Conservation (phyloP, 176 grass and related monocot genomes). For the Pontederia paniculata region DNA sequence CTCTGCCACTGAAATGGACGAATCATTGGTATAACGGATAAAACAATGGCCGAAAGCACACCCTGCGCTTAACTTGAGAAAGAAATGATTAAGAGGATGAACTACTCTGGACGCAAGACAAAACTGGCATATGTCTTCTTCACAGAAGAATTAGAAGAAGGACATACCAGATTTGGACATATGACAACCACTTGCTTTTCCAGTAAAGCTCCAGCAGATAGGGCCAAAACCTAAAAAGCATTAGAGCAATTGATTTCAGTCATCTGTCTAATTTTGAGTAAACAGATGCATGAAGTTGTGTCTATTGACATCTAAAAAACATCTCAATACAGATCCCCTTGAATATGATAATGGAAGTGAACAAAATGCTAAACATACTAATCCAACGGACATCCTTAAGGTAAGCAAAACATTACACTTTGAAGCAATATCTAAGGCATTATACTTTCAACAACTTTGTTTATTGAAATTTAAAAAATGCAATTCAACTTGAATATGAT, state of each 20-base stretch:
- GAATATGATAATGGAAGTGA: too few species aligned
- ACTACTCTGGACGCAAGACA: constrained; percentile 2
- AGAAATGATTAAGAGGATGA: background rate
- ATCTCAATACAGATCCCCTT: too few species aligned
- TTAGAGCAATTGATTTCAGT: constrained; percentile 7
- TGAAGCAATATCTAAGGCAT: too few species aligned
- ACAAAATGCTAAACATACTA: too few species aligned
- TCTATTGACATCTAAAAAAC: constrained; percentile 2
- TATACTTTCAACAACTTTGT: background rate
- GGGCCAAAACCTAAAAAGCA: constrained; percentile 66
- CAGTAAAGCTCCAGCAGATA: constrained; percentile 71
- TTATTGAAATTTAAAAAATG: background rate
- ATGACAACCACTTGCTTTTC: constrained; percentile 91
- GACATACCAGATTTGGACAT: constrained; percentile 88
- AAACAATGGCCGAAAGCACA: constrained; percentile 75
- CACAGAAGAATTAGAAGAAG: constrained; percentile 9
- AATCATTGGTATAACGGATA: constrained; percentile 89
- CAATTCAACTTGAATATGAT: background rate
- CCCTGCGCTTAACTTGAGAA: constrained; percentile 56
- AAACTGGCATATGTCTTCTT: constrained; percentile 1
- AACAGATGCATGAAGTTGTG: constrained; percentile 21
- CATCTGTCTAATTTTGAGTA: background rate
- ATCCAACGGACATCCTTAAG: too few species aligned
- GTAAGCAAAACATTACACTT: too few species aligned
- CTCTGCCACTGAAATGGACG: constrained; percentile 98